A percentile compares a stretch with the other conserved stretches of the same genome.
These are phyloP conservation scores for Peronospora destructor DNA, from an alignment of 352 stramenopile species.

Conservation along the genomic window DNA sequence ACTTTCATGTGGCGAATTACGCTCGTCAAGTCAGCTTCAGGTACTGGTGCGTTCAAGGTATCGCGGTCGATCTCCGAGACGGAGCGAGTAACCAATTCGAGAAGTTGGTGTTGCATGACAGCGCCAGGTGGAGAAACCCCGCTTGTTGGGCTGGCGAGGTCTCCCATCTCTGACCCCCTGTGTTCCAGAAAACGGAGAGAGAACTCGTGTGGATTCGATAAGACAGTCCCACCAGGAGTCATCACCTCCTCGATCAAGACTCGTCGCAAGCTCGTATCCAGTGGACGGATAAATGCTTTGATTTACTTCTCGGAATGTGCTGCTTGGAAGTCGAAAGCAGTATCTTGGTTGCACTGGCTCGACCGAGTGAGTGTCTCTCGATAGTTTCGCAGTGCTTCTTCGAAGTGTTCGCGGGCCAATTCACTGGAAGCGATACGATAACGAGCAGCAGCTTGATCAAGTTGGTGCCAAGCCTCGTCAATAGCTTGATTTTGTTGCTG, in stretches of 20 bases:
- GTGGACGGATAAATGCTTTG: not conserved
- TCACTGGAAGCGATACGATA: not conserved
- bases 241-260: conserved; percentile 1
- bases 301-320: not conserved
- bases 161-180: not conserved
- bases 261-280: not conserved
- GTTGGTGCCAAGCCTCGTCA: not conserved
- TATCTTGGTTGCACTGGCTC: not conserved
- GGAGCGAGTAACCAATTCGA: not conserved
- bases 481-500: not conserved
- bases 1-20: not conserved
- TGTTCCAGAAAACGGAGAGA: not conserved
- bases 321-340: conserved; percentile 1
- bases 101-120: not conserved
- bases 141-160: not conserved
- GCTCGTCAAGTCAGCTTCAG: not conserved
- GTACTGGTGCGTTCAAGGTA: not conserved
- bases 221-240: not conserved
- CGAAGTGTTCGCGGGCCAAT: not conserved
- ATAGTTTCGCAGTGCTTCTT: not conserved
- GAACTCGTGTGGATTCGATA: not conserved
- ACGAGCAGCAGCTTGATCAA: conserved; percentile 1
- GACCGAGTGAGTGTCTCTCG: not conserved
- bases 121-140: not conserved
- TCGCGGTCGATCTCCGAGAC: not conserved